Percentiles rank a stretch among this genome's conserved stretches.
These are phyloP conservation scores for Pistacia integerrima DNA, from an alignment of 345 rosid species.

Conservation along the genomic window DNA sequence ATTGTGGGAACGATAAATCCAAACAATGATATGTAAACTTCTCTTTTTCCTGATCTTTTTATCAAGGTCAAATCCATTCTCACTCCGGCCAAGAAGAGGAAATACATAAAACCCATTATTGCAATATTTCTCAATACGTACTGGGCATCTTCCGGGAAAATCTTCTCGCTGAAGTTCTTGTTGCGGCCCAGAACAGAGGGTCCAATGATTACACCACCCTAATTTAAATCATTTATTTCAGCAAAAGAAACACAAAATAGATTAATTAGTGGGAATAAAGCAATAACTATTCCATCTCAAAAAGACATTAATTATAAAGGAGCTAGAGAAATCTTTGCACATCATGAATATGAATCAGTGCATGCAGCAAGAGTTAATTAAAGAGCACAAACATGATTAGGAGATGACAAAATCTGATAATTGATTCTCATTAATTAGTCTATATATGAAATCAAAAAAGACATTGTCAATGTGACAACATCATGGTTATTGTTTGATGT, in stretches of 20 bases:
- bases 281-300: neutral
- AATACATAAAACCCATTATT: constrained; percentile 52
- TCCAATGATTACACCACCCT: constrained; percentile 84
- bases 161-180: constrained; percentile 25
- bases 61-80: constrained; percentile 48
- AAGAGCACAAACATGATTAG: too few relatives aligned
- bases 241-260: neutral
- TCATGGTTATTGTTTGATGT: too few relatives aligned
- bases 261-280: too few relatives aligned
- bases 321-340: neutral
- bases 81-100: constrained; percentile 55
- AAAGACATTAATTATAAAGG: neutral
- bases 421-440: too few relatives aligned
- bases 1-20: constrained; percentile 38
- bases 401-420: too few relatives aligned
- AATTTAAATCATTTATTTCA: constrained; percentile 4
- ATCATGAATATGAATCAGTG: too few relatives aligned
- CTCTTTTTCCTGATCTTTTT: constrained; percentile 43
- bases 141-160: constrained; percentile 47
- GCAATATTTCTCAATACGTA: constrained; percentile 59
- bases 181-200: constrained; percentile 66
- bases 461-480: too few relatives aligned
- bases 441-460: too few relatives aligned
- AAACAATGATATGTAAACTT: constrained; percentile 34
- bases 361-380: too few relatives aligned